A percentile compares a stretch with the other conserved stretches of the same genome.
phyloP scores from a whole-genome alignment of 129 eudicot genomes.

The Mikania micrantha region DNA sequence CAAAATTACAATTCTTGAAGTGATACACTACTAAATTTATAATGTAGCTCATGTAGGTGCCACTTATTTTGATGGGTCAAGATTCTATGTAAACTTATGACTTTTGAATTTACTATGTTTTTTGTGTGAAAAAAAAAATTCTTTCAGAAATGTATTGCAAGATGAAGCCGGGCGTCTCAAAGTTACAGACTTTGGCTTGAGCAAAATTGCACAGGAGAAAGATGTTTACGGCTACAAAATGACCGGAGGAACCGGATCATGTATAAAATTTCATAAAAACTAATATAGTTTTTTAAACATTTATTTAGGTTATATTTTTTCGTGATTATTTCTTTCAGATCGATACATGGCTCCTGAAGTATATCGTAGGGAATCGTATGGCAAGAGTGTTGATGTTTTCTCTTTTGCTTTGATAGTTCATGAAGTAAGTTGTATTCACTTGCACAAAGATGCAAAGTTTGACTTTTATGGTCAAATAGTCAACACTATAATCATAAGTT shows the following conservation, averaged over 20 bases:
- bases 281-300: background rate
- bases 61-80: background rate
- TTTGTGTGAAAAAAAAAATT: background rate
- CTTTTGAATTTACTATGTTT: background rate
- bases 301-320: background rate
- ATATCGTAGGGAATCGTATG: slow-evolving; percentile 57
- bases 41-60: background rate
- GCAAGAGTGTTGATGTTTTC: slow-evolving; percentile 67
- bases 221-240: slow-evolving; percentile 56
- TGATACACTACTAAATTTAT: background rate
- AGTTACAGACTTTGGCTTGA: slow-evolving; percentile 70
- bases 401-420: slow-evolving; percentile 62
- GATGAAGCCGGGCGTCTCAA: slow-evolving; percentile 76
- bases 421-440: slow-evolving; percentile 36
- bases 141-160: slow-evolving; percentile 58
- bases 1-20: background rate
- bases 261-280: slow-evolving; percentile 27
- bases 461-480: slow-evolving; percentile 40
- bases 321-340: slow-evolving; percentile 32
- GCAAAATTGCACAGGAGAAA: slow-evolving; percentile 68
- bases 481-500: background rate
- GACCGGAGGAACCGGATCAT: slow-evolving; percentile 76
- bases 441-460: slow-evolving; percentile 9
- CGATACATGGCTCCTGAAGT: slow-evolving; percentile 88
- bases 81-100: background rate